Conservation (phyloP, 129 eudicot genomes). For the Daucus carota region DH1_v3.0 NC_030384.2:39441001-39441500, state of each 20-base stretch:
- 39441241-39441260: background rate
- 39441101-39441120: conserved; percentile 97
- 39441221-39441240: background rate
- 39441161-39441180: conserved; percentile 16
- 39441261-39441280: background rate
- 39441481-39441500: background rate
- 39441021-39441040: background rate
- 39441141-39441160: conserved; percentile 71
- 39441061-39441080: conserved; percentile 43
- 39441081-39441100: conserved; percentile 70
- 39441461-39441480: background rate
- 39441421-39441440: background rate
- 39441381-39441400: background rate
- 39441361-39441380: background rate
- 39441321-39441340: background rate
- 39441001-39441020: background rate
- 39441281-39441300: background rate
- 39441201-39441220: background rate
- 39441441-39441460: background rate
- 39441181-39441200: background rate
- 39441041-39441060: background rate
- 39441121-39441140: conserved; percentile 71
- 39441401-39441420: background rate
- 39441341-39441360: background rate
- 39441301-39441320: background rate